Percentiles rank a stretch among this genome's conserved stretches.
Conservation (phyloP, 306 rosid species). For the Psophocarpus tetragonolobus region DNA sequence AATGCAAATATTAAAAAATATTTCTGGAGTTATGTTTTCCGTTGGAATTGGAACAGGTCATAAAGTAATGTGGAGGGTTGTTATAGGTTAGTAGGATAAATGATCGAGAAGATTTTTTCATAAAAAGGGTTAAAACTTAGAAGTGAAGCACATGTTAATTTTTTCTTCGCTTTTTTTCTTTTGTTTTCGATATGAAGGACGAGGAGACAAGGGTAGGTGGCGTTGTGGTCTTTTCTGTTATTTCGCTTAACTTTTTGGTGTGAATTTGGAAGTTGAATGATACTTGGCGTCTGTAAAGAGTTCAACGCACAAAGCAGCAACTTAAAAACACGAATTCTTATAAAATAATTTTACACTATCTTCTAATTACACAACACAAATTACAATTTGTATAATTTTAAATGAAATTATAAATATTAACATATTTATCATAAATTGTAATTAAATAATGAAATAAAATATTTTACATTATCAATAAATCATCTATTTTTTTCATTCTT, state of each 20-base stretch:
- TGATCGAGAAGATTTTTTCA: neutral
- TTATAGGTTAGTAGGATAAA: neutral
- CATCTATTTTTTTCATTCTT: too few species aligned
- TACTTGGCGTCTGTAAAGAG: slow-evolving; percentile 22
- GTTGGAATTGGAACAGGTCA: neutral
- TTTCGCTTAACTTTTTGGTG: neutral
- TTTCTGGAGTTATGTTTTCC: neutral
- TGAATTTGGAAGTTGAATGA: slow-evolving; percentile 5
- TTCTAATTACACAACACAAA: too few species aligned
- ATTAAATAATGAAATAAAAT: too few species aligned
- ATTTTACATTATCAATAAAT: too few species aligned
- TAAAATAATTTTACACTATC: too few species aligned
- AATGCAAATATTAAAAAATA: neutral
- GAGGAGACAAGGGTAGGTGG: neutral
- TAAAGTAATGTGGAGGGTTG: neutral
- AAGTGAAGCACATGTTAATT: neutral
- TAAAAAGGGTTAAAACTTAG: neutral
- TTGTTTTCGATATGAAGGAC: neutral
- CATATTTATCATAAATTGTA: too few species aligned
- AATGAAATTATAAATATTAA: too few species aligned
- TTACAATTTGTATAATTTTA: too few species aligned
- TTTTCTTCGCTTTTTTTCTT: too few species aligned
- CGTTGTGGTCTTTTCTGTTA: slow-evolving; percentile 5
- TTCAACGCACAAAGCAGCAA: neutral
- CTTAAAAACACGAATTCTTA: too few species aligned